Evolutionary conservation across 2,329 filamentous ascomycete genomes (phyloP), one percentile per base, ranked within the genome.

Genomic region (Lasiodiplodia sp.): DNA sequence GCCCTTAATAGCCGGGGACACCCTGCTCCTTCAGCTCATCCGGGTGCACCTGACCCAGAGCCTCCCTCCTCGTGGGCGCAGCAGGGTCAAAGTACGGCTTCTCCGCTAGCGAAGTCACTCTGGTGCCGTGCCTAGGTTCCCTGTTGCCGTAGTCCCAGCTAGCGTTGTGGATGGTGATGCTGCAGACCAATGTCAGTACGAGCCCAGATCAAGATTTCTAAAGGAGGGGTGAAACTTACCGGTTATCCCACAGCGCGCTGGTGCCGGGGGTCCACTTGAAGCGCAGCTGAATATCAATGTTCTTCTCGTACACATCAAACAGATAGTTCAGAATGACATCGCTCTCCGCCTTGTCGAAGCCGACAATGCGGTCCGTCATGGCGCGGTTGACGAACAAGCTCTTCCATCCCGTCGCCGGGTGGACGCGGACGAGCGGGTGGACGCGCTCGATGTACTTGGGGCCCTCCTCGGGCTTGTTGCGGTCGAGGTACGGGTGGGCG

Each of bases 321-420:
- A 93, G 77, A 69, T 92, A 92, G 34, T 85, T 84, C 11, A 93
- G 80, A 16, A 93, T 89, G 0, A 88, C 71, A 72, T 92, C 90
- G 68, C 89, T 92, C 78, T 93, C 91, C 0, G 84, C 87, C 69
- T 86, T 87, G 72, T 93, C 90, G 0, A 93, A 77, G 0, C 90
- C 91, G 0, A 92, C 87, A 58, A 93, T 92, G 0, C 86, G 83
- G 6, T 85, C 84, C 0, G 90, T 92, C 85, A 92, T 89, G 2
- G 87, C 82, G 3, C 90, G 85, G 75, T 93, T 93, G 0, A 93
- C 91, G 83, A 86, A 93, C 0, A 93, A 82, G 0, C 89, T 84
- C 77, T 92, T 93, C 91, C 91, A 92, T 0, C 90, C 91, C 0
- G 91, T 93, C 0, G 88, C 90, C 0, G 91, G 91, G 74, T 93